Evolutionary conservation across 164 flowering plant species (phyloP), one percentile per base, ranked within the genome.

Genomic region (Macadamia integrifolia): DNA sequence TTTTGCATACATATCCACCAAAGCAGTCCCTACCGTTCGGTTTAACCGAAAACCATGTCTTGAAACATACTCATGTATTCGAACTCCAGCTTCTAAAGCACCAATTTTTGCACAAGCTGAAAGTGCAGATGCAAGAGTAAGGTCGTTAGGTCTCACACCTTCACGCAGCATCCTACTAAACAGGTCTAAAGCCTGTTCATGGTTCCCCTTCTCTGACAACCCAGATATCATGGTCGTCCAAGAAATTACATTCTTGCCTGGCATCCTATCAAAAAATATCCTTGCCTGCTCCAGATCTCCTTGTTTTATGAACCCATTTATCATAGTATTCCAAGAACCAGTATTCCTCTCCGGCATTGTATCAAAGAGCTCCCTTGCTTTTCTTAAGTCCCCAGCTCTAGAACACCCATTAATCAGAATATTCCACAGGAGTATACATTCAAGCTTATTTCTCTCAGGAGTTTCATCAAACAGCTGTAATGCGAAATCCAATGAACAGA

Each of bases 371-470:
- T 66, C 75, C 23, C 56, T 15, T 13, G 82, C 85, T 71, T 63
- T 82, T 44, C 61, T 18, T 69, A 76, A n/a, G 17, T 83, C 75
- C 10, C 85, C 84, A 23, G 11, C 77, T 71, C 75, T 76, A 76
- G 82, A 83, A 74, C 73, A 84, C 62, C 88, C 88, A 74, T 82
- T 79, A 69, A 87, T 80, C 81, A 87, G 32, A 66, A 80, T 80
- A 78, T 84, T 84, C 91, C 91, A 87, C n/a, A 83, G 53, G 53
- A 82, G 18, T 3, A 82, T 60, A 72, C 77, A 80, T 18, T 18
- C 75, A 42, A 17, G 43, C 75, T 75, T 76, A 68, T 58, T 74
- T 65, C 74, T 67, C n/a, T 83, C 75, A 48, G 81, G 77, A 28
- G 81, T 83, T 82, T 82, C 85, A 49, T 85, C 85, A 64, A 87